These are phyloP conservation scores for Juglanconis juglandina DNA, from an alignment of 2,329 filamentous ascomycete species.

Conservation along the genomic window DNA sequence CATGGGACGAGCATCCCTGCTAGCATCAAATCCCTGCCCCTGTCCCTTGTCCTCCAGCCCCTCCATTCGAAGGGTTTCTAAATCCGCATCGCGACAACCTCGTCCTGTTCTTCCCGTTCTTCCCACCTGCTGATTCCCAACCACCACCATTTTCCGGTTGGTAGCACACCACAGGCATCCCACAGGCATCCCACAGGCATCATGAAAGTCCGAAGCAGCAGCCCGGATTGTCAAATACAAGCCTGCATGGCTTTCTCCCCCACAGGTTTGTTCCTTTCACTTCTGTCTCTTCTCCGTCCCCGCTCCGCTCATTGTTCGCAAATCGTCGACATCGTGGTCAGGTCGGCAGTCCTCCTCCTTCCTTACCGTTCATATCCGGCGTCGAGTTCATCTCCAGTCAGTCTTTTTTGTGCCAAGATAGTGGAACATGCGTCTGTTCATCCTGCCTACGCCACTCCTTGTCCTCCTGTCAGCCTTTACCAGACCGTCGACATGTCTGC, in stretches of 20 bases:
- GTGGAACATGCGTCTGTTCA: slow-evolving; percentile 8
- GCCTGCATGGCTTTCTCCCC: not conserved
- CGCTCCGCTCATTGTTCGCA: too few relatives aligned
- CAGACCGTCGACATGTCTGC: slow-evolving; percentile 3
- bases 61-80: too few relatives aligned
- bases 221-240: not conserved
- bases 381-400: not conserved
- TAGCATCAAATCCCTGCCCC: too few relatives aligned
- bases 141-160: slow-evolving; percentile 12
- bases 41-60: too few relatives aligned
- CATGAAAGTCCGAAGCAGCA: not conserved
- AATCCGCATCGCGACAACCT: not conserved
- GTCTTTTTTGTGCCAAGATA: not conserved
- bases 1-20: too few relatives aligned
- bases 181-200: not conserved
- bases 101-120: not conserved
- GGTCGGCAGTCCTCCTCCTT: too few relatives aligned
- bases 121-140: slow-evolving; percentile 13
- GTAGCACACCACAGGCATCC: not conserved
- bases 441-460: slow-evolving; percentile 11
- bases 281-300: too few relatives aligned
- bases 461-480: slow-evolving; percentile 6
- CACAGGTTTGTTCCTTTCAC: too few relatives aligned
- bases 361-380: too few relatives aligned
- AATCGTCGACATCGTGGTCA: too few relatives aligned